Percentiles rank a stretch among this genome's conserved stretches.
These are phyloP conservation scores for Globisporangium emineosum DNA, from an alignment of 352 stramenopile genomes.

Conservation along the genomic window DNA sequence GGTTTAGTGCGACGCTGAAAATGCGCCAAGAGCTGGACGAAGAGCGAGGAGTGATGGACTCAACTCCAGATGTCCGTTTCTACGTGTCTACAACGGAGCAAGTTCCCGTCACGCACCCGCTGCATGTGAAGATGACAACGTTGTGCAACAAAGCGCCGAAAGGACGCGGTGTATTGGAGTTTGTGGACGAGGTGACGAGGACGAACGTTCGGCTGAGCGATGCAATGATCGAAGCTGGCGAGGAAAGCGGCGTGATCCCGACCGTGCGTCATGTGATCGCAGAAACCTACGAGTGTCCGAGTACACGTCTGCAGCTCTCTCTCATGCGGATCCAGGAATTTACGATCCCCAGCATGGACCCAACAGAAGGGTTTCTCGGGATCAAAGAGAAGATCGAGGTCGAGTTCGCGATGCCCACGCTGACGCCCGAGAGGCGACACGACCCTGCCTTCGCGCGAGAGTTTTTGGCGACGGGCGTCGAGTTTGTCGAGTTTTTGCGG, in stretches of 20 bases:
- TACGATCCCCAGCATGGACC: slow-evolving; percentile 38
- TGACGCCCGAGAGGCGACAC: slow-evolving; percentile 52
- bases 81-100: slow-evolving; percentile 75
- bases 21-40: slow-evolving; percentile 79
- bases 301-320: slow-evolving; percentile 32
- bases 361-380: slow-evolving; percentile 46
- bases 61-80: slow-evolving; percentile 66
- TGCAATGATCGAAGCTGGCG: slow-evolving; percentile 38
- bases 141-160: slow-evolving; percentile 33
- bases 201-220: slow-evolving; percentile 51
- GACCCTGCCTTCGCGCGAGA: slow-evolving; percentile 44
- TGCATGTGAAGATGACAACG: slow-evolving; percentile 34
- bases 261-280: slow-evolving; percentile 59
- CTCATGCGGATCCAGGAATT: slow-evolving; percentile 63
- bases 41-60: slow-evolving; percentile 54
- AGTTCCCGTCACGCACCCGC: slow-evolving; percentile 39
- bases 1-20: slow-evolving; percentile 79
- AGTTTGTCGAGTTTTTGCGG: slow-evolving; percentile 69
- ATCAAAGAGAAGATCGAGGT: slow-evolving; percentile 57
- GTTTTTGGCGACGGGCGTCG: slow-evolving; percentile 54
- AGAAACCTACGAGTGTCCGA: slow-evolving; percentile 39
- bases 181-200: slow-evolving; percentile 30
- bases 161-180: slow-evolving; percentile 57
- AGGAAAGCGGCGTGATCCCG: slow-evolving; percentile 36
- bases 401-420: slow-evolving; percentile 56